Evolutionary conservation across 2,329 filamentous ascomycete genomes (phyloP), one percentile per base, ranked within the genome.

Genomic region (Teratosphaeria viscida): DNA sequence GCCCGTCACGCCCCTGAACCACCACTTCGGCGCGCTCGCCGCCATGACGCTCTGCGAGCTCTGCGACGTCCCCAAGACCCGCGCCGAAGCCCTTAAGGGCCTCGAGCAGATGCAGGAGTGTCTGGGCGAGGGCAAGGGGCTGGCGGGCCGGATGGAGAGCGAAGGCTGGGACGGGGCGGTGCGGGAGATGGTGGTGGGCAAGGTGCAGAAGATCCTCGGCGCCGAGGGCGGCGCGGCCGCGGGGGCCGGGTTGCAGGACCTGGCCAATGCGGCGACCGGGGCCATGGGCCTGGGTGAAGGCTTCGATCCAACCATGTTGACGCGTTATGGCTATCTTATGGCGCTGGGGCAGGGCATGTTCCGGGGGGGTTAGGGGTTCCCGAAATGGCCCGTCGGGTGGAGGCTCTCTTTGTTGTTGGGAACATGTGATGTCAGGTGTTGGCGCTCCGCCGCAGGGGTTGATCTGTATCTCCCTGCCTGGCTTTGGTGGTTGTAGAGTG

Each of bases 21-120:
- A 89, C 67, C 85, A 90, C 68, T 86, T 87, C 64, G 80, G 81
- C 58, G 80, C 79, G 12, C 76, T 89, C 10, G 78, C 81, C 1
- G 77, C 81, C 11, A 76, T 88, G 67, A 81, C 82, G n/a, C 75
- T 90, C 3, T 73, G 83, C 55, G 82, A 86, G 63, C 76, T 89
- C 37, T 74, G 75, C 35, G 82, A 81, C 65, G 73, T 81, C 8
- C 79, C 83, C 8, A 77, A 75, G 61, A 83, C 81, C 2, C 79
- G 78, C 53, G 81, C 83, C 5, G 83, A 85, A 63, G 85, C 85
- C 0, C 76, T 76, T 14, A 75, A 76, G 59, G 75, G 83, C 7
- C 76, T 87, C 27, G 79, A 78, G 61, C 78, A 82, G 27, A 76
- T 89, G 34, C 70, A 81, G 5, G 82, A 86, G 37, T 68, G 80